Conservation (phyloP, 2,329 filamentous ascomycete genomes). For the Talaromyces sp. region DNA sequence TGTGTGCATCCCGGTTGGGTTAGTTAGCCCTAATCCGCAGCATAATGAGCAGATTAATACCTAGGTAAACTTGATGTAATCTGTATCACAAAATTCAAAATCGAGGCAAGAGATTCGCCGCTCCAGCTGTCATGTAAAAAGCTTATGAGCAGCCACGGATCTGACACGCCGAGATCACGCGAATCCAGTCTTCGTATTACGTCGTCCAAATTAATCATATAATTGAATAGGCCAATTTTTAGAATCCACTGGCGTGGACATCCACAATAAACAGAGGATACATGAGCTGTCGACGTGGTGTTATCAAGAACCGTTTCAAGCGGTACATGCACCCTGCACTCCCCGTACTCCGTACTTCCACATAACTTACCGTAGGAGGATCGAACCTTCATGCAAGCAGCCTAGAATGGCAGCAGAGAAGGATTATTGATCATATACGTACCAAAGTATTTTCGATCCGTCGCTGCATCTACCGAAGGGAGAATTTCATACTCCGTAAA, state of each 20-base stretch:
- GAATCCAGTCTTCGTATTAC: not conserved
- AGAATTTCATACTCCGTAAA: not conserved
- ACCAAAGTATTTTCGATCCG: not conserved
- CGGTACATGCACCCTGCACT: not conserved
- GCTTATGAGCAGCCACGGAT: not conserved
- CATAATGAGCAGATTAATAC: not conserved
- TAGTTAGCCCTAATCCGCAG: slow-evolving; percentile 1
- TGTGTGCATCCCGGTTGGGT: not conserved
- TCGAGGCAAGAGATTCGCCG: slow-evolving; percentile 1
- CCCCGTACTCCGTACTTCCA: not conserved
- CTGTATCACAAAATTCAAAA: not conserved
- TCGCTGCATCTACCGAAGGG: not conserved
- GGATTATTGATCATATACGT: too few species aligned
- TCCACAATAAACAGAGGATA: too few species aligned
- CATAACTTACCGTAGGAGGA: not conserved
- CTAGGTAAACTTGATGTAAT: not conserved
- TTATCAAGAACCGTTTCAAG: not conserved
- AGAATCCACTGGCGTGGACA: too few species aligned
- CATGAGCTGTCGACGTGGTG: not conserved
- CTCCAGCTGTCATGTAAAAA: not conserved
- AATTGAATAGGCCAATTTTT: too few species aligned
- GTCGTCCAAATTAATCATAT: not conserved
- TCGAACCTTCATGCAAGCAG: not conserved
- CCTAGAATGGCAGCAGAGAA: not conserved
- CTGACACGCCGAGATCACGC: not conserved